Base-by-base conservation (phyloP, 257 asterid species). In the Solanum virginianum region DNA sequence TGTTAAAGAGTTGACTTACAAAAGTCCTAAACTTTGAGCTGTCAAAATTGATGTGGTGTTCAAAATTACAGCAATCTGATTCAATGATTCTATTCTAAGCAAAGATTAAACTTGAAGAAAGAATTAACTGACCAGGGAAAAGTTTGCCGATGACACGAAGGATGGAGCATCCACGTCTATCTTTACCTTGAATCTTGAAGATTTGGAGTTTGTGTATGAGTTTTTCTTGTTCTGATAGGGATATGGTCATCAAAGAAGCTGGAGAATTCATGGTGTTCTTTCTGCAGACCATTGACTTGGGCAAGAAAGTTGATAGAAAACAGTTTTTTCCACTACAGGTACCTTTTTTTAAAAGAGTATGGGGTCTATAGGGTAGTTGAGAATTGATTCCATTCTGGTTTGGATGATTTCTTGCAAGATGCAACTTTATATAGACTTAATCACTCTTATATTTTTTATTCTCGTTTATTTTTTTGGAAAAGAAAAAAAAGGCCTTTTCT, bases 151-250 rank as follows among this genome's bases (percentile, higher is more conserved):
- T 83, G 89, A 95, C 62, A 81, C 92, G 92, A 69, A 95, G 93
- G 56, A 95, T 71, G 5, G 94, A 87, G 82, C 88, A 86, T 75
- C 97, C 95, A 8, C 88, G 93, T 82, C 86, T 91, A 86, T 94
- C 97, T 24, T 68, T 86, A 88, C 99, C 99, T 84, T 93, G 94
- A 86, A 95, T 93, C 90, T 90, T 93, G 91, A 94, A 91, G 80
- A 93, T 68, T 53, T 90, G 86, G 17, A 92, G 93, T 13, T 93
- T 91, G 14, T 86, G 87, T 49, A 95, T 90, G 87, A 92, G 95
- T 6, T 84, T 74, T 60, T 86, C 86, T 72, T 91, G 95, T 53
- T 94, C 92, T 20, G 91, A 43, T 69, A 69, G 81, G 55, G 95
- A 84, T 83, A 82, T 79, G 49, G 47, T 88, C 8, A 81, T 26